Conservation (phyloP, 202 grass and related monocot genomes). For the Brachypodium distachyon region DNA sequence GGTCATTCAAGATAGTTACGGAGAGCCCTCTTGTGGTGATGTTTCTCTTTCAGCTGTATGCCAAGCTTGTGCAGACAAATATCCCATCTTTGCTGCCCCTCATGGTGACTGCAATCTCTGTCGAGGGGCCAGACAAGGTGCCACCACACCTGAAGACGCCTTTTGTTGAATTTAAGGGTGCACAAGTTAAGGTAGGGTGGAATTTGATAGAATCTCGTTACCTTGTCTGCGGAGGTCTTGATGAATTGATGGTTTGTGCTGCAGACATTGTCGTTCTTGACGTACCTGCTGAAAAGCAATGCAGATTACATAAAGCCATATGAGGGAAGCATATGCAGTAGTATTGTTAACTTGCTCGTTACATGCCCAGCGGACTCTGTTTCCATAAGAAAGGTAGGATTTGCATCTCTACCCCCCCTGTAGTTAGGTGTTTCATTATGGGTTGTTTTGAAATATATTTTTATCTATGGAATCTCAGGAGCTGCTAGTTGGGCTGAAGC, state of each 20-base stretch:
- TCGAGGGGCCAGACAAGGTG: slow-evolving; percentile 79
- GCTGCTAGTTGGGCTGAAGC: slow-evolving; percentile 85
- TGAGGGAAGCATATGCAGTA: slow-evolving; percentile 99
- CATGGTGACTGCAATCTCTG: slow-evolving; percentile 85
- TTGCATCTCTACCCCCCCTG: background rate
- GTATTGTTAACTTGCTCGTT: slow-evolving; percentile 96
- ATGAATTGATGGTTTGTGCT: slow-evolving; percentile 22
- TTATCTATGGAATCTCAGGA: slow-evolving; percentile 45
- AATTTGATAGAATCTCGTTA: background rate
- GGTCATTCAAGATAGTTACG: slow-evolving; percentile 94
- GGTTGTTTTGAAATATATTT: slow-evolving; percentile 21
- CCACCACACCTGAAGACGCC: slow-evolving; percentile 64
- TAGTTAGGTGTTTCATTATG: background rate
- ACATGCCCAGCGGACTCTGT: slow-evolving; percentile 96
- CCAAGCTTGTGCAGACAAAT: slow-evolving; percentile 98
- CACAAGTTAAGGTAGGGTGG: slow-evolving; percentile 84
- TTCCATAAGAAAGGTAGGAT: slow-evolving; percentile 76
- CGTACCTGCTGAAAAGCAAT: slow-evolving; percentile 93
- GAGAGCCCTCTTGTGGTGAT: slow-evolving; percentile 98
- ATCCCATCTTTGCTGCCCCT: slow-evolving; percentile 77
- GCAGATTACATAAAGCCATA: slow-evolving; percentile 85
- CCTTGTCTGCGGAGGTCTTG: slow-evolving; percentile 4
- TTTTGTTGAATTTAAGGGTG: slow-evolving; percentile 89
- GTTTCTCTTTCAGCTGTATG: slow-evolving; percentile 98
- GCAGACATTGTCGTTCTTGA: slow-evolving; percentile 92